Conservation (phyloP, 2,329 filamentous ascomycete species). For the Pestalotiopsis sp. region DNA sequence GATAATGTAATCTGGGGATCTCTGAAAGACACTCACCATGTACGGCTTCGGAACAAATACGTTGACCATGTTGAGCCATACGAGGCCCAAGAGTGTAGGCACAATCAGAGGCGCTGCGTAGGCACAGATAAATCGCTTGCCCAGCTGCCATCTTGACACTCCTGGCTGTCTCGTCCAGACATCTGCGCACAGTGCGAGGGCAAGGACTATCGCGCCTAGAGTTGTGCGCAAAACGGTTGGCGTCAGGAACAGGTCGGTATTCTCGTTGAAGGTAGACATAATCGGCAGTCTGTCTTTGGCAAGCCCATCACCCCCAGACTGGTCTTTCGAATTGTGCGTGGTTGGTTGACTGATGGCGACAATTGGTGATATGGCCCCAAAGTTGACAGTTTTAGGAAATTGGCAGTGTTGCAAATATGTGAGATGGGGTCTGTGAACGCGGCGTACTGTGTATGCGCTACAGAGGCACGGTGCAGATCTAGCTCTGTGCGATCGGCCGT, state of each 20-base stretch:
- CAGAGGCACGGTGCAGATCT: background rate
- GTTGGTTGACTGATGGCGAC: background rate
- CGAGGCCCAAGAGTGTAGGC: slow-evolving; percentile 26
- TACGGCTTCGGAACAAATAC: slow-evolving; percentile 34
- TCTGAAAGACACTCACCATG: too few relatives aligned
- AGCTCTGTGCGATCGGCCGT: background rate
- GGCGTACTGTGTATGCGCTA: background rate
- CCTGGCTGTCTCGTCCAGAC: background rate
- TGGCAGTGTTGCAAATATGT: background rate
- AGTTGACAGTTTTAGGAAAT: slow-evolving; percentile 2
- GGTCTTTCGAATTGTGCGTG: background rate
- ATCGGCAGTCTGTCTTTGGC: background rate
- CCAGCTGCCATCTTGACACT: background rate
- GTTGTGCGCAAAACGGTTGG: slow-evolving; percentile 2
- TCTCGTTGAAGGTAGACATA: slow-evolving; percentile 3
- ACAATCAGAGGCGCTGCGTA: slow-evolving; percentile 13
- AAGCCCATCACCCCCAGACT: background rate
- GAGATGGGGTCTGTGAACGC: background rate
- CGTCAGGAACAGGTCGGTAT: slow-evolving; percentile 6
- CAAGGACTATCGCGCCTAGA: background rate
- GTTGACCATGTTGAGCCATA: slow-evolving; percentile 44
- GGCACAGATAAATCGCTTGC: background rate
- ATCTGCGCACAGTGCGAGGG: slow-evolving; percentile 8
- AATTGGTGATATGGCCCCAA: background rate
- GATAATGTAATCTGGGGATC: background rate